Conservation (phyloP, 1,284 basidiomycete genomes). For the Agroathelia rolfsii region DNA sequence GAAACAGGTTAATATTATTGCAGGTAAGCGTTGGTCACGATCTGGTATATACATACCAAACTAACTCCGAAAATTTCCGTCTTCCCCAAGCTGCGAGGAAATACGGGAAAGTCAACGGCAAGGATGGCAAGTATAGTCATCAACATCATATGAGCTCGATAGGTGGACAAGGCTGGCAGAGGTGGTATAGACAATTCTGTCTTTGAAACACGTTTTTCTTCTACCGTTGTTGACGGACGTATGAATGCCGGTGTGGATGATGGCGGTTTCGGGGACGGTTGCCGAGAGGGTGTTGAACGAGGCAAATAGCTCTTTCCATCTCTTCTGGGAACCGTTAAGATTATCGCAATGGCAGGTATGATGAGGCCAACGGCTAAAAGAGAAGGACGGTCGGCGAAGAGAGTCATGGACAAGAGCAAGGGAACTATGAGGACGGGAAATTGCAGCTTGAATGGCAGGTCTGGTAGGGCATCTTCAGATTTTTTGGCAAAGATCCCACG, state of each 20-base stretch:
- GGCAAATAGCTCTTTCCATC: too few relatives aligned
- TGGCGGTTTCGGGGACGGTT: slow-evolving; percentile 38
- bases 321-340: slow-evolving; percentile 32
- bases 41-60: slow-evolving; percentile 42
- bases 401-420: slow-evolving; percentile 70
- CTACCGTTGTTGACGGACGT: slow-evolving; percentile 13
- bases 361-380: slow-evolving; percentile 43
- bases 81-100: slow-evolving; percentile 84
- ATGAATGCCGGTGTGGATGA: slow-evolving; percentile 24
- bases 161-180: slow-evolving; percentile 74
- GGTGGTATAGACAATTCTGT: slow-evolving; percentile 23
- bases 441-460: slow-evolving; percentile 41
- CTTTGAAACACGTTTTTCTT: slow-evolving; percentile 7
- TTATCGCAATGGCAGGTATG: slow-evolving; percentile 28
- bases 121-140: slow-evolving; percentile 89
- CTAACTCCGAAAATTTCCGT: slow-evolving; percentile 94
- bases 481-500: slow-evolving; percentile 31
- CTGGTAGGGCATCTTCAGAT: too few relatives aligned
- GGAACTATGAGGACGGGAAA: slow-evolving; percentile 66
- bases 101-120: slow-evolving; percentile 92
- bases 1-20: slow-evolving; percentile 7
- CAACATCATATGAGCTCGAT: slow-evolving; percentile 92
- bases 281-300: too few relatives aligned
- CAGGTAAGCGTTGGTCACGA: background rate
- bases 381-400: slow-evolving; percentile 52